These are phyloP conservation scores for Phytophthora niederhauseri DNA, from an alignment of 352 stramenopile species.

Conservation along the genomic window DNA sequence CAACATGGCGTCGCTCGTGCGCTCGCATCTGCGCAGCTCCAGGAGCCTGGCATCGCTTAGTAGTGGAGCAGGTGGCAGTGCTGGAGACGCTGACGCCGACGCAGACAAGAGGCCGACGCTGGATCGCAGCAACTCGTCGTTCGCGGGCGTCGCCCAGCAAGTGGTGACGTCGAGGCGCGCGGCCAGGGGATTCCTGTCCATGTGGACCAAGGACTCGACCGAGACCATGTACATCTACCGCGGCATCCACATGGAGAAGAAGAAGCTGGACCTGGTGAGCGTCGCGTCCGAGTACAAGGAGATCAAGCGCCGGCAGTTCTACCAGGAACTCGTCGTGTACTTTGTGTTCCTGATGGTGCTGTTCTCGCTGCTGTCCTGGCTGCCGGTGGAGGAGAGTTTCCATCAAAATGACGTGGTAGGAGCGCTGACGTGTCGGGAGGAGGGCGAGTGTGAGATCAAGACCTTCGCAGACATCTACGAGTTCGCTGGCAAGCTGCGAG, in stretches of 20 bases:
- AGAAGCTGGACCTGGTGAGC: conserved; percentile 81
- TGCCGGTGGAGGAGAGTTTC: conserved; percentile 84
- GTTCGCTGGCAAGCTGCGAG: conserved; percentile 59
- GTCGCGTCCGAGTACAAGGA: conserved; percentile 88
- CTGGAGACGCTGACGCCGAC: background rate
- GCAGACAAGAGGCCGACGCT: conserved; percentile 11
- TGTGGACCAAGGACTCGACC: conserved; percentile 67
- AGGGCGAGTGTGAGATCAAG: conserved; percentile 83
- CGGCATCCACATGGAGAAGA: conserved; percentile 91
- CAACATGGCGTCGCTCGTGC: conserved; percentile 69
- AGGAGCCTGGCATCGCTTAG: conserved; percentile 18
- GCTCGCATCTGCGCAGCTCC: conserved; percentile 61
- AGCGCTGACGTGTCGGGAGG: conserved; percentile 73
- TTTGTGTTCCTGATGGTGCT: conserved; percentile 78
- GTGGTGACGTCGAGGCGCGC: conserved; percentile 76
- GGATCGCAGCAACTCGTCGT: conserved; percentile 54
- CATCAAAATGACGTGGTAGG: conserved; percentile 88
- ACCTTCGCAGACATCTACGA: conserved; percentile 81
- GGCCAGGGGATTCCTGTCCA: conserved; percentile 70
- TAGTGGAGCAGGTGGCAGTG: conserved; percentile 4
- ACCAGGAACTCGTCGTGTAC: conserved; percentile 90
- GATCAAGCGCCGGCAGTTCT: conserved; percentile 88
- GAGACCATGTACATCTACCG: conserved; percentile 70
- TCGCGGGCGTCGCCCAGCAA: conserved; percentile 77
- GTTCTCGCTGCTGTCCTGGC: conserved; percentile 78